Base-by-base conservation (phyloP, 2,329 filamentous ascomycete genomes). In the Colletotrichum sp. region DNA sequence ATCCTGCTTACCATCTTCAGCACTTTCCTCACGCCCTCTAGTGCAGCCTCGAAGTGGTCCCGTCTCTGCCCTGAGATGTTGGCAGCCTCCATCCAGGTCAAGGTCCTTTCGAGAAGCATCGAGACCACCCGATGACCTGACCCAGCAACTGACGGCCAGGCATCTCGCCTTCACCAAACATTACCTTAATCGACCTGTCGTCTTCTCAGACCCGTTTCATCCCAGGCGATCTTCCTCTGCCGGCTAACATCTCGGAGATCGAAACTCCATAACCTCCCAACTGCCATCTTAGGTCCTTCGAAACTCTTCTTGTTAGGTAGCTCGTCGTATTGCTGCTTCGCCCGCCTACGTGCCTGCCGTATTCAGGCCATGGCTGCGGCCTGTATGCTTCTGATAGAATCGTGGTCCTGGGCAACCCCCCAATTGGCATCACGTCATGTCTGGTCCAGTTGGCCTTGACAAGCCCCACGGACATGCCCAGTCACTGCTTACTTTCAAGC, bases 181-280 rank as follows among this genome's bases (percentile, higher is more conserved):
- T 36, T 66, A 39, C 63, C 39, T 34, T 49, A 59, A 72, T 63
- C 39, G 36, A 39, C 28, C 16, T 60, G 16, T 62, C 28, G n/a
- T 68, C 57, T 52, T 36, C 68, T 68, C 73, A 68, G 36, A 76
- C 70, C 59, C 64, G 73, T 76, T 76, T 76, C 73, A 76, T 59
- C 59, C 57, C 64, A 49, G 34, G 32, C 64, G 64, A 68, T 73
- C 70, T 24, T 9, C 24, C 34, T 73, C 55, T 36, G 32, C 30
- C 57, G 44, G 7, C 52, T 12, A 64, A 68, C 55, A 15, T 34
- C 32, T 65, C 70, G 24, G 24, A 52, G 44, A 69, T 73, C 70
- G 73, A 72, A 68, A 57, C 64, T 39, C 32, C 55, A n/a, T 64
- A 30, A 34, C 34, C 21, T 49, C 55, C 16, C 57, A 32, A n/a